Conservation (phyloP, 176 grass and related monocot genomes). For the Puccinellia tenuiflora region DNA sequence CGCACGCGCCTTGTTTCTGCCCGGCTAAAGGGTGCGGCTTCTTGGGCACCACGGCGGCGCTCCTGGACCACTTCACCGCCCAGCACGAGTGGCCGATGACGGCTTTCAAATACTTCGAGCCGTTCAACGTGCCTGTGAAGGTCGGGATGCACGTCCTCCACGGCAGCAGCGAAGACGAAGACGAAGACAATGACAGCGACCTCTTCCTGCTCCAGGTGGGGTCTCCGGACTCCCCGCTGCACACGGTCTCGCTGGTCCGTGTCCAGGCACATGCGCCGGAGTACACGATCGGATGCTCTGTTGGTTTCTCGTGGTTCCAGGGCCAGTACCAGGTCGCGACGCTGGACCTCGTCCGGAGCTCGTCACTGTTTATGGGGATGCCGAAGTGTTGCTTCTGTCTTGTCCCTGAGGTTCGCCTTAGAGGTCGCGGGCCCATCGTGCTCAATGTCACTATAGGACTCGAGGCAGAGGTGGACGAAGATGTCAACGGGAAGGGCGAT, state of each 20-base stretch:
- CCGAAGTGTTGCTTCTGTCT: not conserved
- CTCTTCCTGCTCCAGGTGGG: constrained; percentile 11
- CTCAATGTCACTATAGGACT: not conserved
- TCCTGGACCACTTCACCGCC: not conserved
- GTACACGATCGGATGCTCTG: not conserved
- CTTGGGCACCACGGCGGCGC: not conserved
- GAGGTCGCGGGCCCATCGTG: not conserved
- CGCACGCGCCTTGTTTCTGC: not conserved
- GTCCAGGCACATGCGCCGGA: not conserved
- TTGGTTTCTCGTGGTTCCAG: constrained; percentile 20
- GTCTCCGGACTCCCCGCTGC: not conserved
- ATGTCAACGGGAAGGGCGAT: not conserved
- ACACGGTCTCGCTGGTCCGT: not conserved
- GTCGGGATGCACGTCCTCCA: not conserved
- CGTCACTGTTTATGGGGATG: not conserved
- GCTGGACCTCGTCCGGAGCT: not conserved
- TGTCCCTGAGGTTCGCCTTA: not conserved
- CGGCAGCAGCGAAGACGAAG: not conserved
- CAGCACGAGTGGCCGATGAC: not conserved
- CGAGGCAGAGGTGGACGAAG: not conserved
- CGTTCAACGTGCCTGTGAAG: not conserved
- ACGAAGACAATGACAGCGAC: too few relatives aligned
- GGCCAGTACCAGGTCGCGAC: not conserved
- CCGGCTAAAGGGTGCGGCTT: not conserved
- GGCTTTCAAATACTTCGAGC: not conserved